phyloP scores from a whole-genome alignment of 2,329 filamentous ascomycete species.

The Fusarium brevicatenulatum region DNA sequence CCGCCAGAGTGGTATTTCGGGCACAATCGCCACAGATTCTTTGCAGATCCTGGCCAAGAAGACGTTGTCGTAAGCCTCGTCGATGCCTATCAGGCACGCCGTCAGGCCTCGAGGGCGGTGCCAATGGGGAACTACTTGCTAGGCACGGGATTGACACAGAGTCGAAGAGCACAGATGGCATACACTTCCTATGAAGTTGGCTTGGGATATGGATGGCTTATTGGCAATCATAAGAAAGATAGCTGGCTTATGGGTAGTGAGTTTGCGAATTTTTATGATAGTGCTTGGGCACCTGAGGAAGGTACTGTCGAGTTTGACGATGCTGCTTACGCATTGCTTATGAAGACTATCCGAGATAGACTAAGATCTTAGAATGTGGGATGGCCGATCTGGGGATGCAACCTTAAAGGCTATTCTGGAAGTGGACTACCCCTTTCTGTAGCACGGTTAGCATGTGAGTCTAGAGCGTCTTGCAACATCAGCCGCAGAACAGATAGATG shows the following conservation, averaged over 20 bases:
- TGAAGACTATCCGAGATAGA: neutral
- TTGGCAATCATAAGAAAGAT: too few species aligned
- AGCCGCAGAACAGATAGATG: neutral
- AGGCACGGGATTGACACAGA: fast-evolving
- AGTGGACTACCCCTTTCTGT: neutral
- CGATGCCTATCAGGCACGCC: fast-evolving
- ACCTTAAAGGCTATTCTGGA: neutral
- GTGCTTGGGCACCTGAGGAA: neutral
- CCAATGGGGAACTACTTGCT: neutral
- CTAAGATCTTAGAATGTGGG: neutral
- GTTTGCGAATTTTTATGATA: too few species aligned
- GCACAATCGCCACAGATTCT: neutral
- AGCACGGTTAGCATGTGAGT: neutral
- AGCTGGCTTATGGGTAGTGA: too few species aligned
- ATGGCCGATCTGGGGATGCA: neutral
- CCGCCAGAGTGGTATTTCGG: neutral
- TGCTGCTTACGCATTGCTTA: neutral
- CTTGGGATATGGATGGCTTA: fast-evolving
- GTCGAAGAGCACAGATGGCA: fast-evolving
- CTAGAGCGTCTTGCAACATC: neutral
- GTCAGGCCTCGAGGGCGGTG: fast-evolving
- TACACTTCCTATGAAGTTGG: fast-evolving
- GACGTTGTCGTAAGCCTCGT: fast-evolving
- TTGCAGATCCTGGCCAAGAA: fast-evolving
- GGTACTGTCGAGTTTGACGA: fast-evolving